Base-by-base conservation (phyloP, 768 basidiomycete species). In the Suillus variegatus region DNA sequence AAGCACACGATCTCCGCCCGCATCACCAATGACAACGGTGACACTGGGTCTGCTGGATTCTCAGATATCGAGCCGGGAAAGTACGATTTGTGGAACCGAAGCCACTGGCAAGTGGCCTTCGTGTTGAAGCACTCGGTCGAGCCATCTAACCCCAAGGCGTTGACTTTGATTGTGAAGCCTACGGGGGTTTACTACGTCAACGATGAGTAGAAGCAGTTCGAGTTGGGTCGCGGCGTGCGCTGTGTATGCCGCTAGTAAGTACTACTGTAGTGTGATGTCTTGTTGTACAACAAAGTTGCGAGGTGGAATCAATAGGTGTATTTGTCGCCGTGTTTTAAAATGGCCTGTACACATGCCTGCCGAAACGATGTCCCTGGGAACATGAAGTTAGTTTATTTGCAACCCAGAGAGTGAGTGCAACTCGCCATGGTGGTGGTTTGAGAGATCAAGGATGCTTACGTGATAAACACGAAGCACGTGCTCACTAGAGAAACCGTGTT, bases 391-490 rank as follows among this genome's bases (percentile, higher is more conserved):
- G 9, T 25, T 20, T 47, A 16, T 60, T 6, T 0, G 25, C 10
- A n/a, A 22, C 51, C 16, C n/a, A 4, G 4, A 9, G 20, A 10
- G 18, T 16, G 9, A 35, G 22, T 7, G 28, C 38, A 16, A 46
- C 76, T 65, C 46, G 69, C 76, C 75, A 77, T 76, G 62, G 67
- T 70, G 61, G 64, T 58, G 20, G 62, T 74, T 62, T 47, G 47
- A 20, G 25, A 40, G 43, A 13, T 2, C 25, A 25, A 25, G 25
- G 25, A 25, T 41, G 52, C 28, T 43, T 71, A 71, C 64, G 64
- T 75, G 69, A 14, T 28, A 35, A 32, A 60, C 72, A 55, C 72
- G 68, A 60, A 64, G 67, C 76, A 76, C 74, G 75, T 76, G 76
- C 64, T 64, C 58, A 66, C 62, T 32, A 32, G 44, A 61, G 61